Evolutionary conservation across 176 grass and related monocot genomes (phyloP).

Genomic region (Urochloa ruziziensis): DNA sequence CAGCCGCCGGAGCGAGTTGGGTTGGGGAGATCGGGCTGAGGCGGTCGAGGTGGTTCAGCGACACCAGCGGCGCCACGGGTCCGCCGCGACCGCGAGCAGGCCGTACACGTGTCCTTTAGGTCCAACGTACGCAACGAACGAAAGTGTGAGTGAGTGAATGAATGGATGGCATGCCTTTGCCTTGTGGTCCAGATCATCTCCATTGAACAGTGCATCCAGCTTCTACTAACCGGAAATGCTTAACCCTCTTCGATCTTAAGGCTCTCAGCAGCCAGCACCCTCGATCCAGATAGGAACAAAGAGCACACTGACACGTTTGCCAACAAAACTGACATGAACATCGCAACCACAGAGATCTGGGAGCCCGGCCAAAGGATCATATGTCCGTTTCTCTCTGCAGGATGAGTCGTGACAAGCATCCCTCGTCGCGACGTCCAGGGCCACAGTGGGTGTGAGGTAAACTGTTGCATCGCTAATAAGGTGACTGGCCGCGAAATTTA

Average conservation of each 20-base stretch:
- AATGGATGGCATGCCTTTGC: neutral
- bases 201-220: neutral
- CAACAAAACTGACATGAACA: conserved; percentile 8
- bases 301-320: conserved; percentile 2
- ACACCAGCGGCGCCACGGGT: conserved; percentile 72
- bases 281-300: no score
- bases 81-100: conserved; percentile 54
- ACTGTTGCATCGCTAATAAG: neutral
- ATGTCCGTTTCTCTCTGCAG: neutral
- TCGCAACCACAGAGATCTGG: neutral
- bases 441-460: neutral
- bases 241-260: no score
- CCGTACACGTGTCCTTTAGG: conserved; percentile 55
- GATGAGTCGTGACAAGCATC: neutral
- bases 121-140: conserved; percentile 16
- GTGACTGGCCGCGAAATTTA: neutral
- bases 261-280: no score
- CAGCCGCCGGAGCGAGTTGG: conserved; percentile 9
- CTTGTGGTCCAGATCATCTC: neutral
- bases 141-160: neutral
- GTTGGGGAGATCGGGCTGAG: conserved; percentile 31
- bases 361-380: no score
- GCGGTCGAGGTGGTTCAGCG: conserved; percentile 73
- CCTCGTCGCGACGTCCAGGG: neutral
- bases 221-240: no score